Conservation (phyloP, 2,329 filamentous ascomycete genomes). For the Fusarium azukiicola region DNA sequence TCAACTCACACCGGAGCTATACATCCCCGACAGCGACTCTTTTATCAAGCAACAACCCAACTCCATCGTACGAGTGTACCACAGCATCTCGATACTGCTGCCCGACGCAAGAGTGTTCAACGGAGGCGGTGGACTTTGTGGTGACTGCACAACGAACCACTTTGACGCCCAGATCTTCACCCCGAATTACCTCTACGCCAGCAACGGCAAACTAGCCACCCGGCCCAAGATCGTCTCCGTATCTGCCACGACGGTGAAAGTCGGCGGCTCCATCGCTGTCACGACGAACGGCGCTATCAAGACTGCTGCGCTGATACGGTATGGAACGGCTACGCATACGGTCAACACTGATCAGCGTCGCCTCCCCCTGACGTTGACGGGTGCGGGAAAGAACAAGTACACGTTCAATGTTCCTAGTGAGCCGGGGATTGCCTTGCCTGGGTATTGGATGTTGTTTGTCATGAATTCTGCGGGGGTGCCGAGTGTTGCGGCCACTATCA, state of each 20-base stretch:
- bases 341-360: slow-evolving; percentile 46
- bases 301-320: slow-evolving; percentile 36
- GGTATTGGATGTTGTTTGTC: slow-evolving; percentile 51
- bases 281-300: slow-evolving; percentile 10
- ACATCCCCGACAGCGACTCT: neutral
- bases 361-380: slow-evolving; percentile 25
- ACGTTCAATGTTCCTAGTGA: slow-evolving; percentile 40
- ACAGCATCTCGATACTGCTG: slow-evolving; percentile 40
- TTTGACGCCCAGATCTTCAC: slow-evolving; percentile 47
- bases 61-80: slow-evolving; percentile 38
- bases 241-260: slow-evolving; percentile 21
- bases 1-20: slow-evolving; percentile 39
- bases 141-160: slow-evolving; percentile 39
- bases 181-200: slow-evolving; percentile 36
- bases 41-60: slow-evolving; percentile 43
- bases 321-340: slow-evolving; percentile 43
- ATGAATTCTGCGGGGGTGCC: slow-evolving; percentile 44
- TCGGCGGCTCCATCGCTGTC: slow-evolving; percentile 27
- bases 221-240: slow-evolving; percentile 36
- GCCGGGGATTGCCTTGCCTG: slow-evolving; percentile 42
- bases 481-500: slow-evolving; percentile 41
- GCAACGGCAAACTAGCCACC: slow-evolving; percentile 31
- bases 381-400: slow-evolving; percentile 30
- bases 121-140: slow-evolving; percentile 42
- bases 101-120: slow-evolving; percentile 45